Conservation (phyloP, 345 rosid species). For the Reutealis trisperma region DNA sequence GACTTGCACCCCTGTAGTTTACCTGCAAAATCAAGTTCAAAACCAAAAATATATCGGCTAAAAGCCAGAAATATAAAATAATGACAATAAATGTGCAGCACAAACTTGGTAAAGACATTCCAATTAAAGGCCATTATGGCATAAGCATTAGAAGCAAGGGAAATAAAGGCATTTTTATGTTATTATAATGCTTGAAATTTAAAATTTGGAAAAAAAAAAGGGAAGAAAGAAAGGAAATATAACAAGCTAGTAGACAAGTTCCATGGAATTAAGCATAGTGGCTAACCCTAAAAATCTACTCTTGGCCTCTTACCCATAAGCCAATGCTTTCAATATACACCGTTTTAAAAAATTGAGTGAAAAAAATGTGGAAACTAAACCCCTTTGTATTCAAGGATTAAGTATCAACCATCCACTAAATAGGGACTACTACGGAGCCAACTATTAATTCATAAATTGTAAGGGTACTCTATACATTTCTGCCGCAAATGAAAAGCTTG, state of each 20-base stretch:
- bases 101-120: background rate
- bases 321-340: background rate
- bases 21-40: constrained; percentile 1
- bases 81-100: background rate
- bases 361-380: background rate
- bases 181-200: background rate
- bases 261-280: background rate
- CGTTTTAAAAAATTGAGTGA: background rate
- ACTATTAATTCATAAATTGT: too few species aligned
- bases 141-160: background rate
- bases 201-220: background rate
- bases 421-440: too few species aligned
- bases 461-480: too few species aligned
- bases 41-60: background rate
- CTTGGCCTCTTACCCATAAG: background rate
- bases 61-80: too few species aligned
- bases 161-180: too few species aligned
- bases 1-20: background rate
- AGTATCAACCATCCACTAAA: background rate
- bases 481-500: too few species aligned
- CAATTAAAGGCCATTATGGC: background rate
- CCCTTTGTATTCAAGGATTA: background rate
- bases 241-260: background rate
- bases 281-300: too few species aligned
- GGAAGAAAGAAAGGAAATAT: too few species aligned